Base-by-base conservation (phyloP, 1,139 yeast genomes). In the Candida labiduridarum region DNA sequence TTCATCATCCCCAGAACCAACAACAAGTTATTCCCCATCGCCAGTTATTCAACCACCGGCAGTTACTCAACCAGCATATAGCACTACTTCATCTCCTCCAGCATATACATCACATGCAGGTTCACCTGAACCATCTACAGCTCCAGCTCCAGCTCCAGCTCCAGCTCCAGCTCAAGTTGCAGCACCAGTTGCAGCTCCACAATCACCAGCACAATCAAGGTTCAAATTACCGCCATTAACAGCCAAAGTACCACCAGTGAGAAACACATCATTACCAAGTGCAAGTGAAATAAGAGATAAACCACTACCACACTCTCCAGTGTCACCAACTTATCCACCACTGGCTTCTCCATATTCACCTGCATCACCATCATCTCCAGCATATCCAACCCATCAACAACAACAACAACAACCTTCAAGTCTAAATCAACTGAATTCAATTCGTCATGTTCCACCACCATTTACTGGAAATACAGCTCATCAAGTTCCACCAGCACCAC, bases 161-260 rank as follows among this genome's bases (percentile, higher is more conserved):
- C 45, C 46, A 15, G 49, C 46, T n/a, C 46, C 59, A 49, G 52
- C 65, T 45, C 15, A 56, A 10, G 47, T 42, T 39, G 44, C 46
- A 15, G 49, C 46, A 19, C 56, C 62, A 31, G 59, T 46, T 43
- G 47, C 54, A 38, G 44, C 56, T 47, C 49, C 41, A 31, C 25
- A 14, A 16, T 14, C 51, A 19, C 33, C 49, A 16, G 44, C 49
- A 25, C 56, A 61, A 44, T 64, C 65, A 30, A 62, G 51, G 40
- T 67, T 66, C 52, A 60, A 67, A 53, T 56, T 67, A 29, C 71
- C 72, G 8, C 72, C 71, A n/a, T 41, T 61, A 4, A 51, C 53
- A 27, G 67, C 66, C 3, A 51, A 54, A 2, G 60, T 65, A n/a
- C 69, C 69, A 4, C 69, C 74, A 12, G 68, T 69, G 11, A 67